Conservation (phyloP, 2,329 filamentous ascomycete genomes). For the Macroventuria anomochaeta region DNA sequence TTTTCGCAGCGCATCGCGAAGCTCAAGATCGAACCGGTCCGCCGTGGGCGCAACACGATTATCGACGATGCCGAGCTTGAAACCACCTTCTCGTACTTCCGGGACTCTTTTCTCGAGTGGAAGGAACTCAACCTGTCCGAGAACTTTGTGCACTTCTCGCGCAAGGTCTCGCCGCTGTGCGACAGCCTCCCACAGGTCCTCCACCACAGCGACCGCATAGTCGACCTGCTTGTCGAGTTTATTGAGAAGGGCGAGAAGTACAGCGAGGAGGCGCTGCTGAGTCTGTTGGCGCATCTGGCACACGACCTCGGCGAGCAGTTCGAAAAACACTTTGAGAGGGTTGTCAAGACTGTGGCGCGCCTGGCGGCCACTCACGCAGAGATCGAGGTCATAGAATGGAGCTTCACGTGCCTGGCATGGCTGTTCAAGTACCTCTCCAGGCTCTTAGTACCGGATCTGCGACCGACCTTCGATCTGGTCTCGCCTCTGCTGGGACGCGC, state of each 20-base stretch:
- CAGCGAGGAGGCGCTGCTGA: conserved; percentile 83
- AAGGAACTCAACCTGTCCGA: conserved; percentile 87
- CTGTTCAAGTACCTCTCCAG: conserved; percentile 96
- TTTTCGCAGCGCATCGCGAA: conserved; percentile 90
- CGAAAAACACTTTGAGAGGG: conserved; percentile 82
- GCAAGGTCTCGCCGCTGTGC: conserved; percentile 76
- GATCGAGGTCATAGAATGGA: conserved; percentile 95
- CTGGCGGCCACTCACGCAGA: conserved; percentile 79
- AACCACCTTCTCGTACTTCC: conserved; percentile 84
- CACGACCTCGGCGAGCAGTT: conserved; percentile 88
- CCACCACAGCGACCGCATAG: conserved; percentile 86
- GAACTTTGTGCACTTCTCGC: conserved; percentile 77
- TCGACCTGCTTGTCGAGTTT: conserved; percentile 75
- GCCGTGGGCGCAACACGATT: conserved; percentile 83
- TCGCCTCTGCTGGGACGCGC: conserved; percentile 82
- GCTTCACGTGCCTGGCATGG: conserved; percentile 91
- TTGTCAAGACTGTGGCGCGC: conserved; percentile 76
- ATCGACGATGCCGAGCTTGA: conserved; percentile 80
- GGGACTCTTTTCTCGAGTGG: conserved; percentile 85
- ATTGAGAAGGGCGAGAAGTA: conserved; percentile 80
- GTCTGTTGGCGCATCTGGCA: conserved; percentile 91
- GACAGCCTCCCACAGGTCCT: conserved; percentile 92
- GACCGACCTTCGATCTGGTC: conserved; percentile 83
- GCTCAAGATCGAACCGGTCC: conserved; percentile 91
- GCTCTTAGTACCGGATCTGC: conserved; percentile 81